phyloP scores from a whole-genome alignment of 805 yeast species.

The Wickerhamiella siamensis region DNA sequence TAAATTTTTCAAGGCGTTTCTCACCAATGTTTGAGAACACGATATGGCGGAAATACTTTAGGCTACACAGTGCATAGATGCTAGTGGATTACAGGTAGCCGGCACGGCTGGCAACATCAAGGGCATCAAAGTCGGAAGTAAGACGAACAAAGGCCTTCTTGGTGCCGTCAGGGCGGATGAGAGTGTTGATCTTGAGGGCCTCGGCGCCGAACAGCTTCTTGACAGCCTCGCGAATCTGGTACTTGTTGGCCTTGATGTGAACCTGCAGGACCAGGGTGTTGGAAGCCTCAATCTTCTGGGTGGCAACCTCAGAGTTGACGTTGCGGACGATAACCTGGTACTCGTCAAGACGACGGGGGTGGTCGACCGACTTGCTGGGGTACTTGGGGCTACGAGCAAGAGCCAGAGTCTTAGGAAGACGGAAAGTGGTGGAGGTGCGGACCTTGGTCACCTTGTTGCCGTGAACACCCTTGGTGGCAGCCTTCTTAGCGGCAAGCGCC shows the following conservation, averaged over 20 bases:
- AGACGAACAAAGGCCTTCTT: slow-evolving; percentile 99
- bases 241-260: slow-evolving; percentile 92
- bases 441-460: slow-evolving; percentile 80
- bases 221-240: slow-evolving; percentile 96
- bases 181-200: slow-evolving; percentile 84
- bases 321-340: slow-evolving; percentile 89
- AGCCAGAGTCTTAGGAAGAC: slow-evolving; percentile 93
- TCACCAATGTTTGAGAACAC: neutral
- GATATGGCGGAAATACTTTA: neutral
- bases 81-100: slow-evolving; percentile 71
- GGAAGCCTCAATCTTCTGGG: slow-evolving; percentile 98
- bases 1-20: no score
- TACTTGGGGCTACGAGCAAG: slow-evolving; percentile 90
- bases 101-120: slow-evolving; percentile 98
- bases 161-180: slow-evolving; percentile 98
- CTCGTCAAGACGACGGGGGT: slow-evolving; percentile 92
- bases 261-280: slow-evolving; percentile 99
- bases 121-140: slow-evolving; percentile 98
- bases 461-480: slow-evolving; percentile 95
- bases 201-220: slow-evolving; percentile 97
- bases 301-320: slow-evolving; percentile 95
- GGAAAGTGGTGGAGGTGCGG: slow-evolving; percentile 91
- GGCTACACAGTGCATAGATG: slow-evolving; percentile 1
- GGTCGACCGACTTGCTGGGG: slow-evolving; percentile 92
- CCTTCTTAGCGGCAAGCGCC: slow-evolving; percentile 97